A percentile compares a stretch with the other conserved stretches of the same genome.
phyloP scores from a whole-genome alignment of 1,284 basidiomycete species.

The Stereum hirsutum region DNA sequence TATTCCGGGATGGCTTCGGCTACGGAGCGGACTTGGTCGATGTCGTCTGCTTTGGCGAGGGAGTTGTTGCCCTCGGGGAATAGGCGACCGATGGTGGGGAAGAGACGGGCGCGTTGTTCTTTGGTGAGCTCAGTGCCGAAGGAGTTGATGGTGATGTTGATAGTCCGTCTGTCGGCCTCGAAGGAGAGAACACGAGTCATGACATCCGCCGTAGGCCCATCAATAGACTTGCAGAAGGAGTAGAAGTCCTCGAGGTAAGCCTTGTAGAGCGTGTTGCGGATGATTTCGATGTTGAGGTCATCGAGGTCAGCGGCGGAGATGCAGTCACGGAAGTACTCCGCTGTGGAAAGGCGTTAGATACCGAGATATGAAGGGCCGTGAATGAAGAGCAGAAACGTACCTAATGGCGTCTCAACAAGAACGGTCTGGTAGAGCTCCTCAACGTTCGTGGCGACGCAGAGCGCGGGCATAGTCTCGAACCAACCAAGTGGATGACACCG shows the following conservation, averaged over 20 bases:
- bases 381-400: conserved; percentile 33
- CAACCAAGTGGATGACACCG: conserved; percentile 96
- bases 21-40: conserved; percentile 86
- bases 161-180: conserved; percentile 93
- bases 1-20: conserved; percentile 91
- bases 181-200: conserved; percentile 90
- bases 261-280: conserved; percentile 99
- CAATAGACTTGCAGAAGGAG: conserved; percentile 72
- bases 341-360: conserved; percentile 28
- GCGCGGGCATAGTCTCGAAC: conserved; percentile 97
- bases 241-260: conserved; percentile 98
- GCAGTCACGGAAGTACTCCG: conserved; percentile 96
- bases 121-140: conserved; percentile 94
- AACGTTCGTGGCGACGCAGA: conserved; percentile 99
- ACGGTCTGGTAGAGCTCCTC: conserved; percentile 98
- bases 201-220: conserved; percentile 79
- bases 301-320: conserved; percentile 94
- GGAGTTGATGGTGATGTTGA: conserved; percentile 99
- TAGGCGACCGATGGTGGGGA: conserved; percentile 88
- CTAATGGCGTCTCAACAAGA: conserved; percentile 94
- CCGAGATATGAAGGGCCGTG: conserved; percentile 2
- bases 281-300: conserved; percentile 99
- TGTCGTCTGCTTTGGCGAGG: conserved; percentile 90
- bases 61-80: conserved; percentile 96
- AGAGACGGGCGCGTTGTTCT: conserved; percentile 92